These are phyloP conservation scores for Tilletia walkeri DNA, from an alignment of 1,284 basidiomycete genomes.

Conservation along the genomic window DNA sequence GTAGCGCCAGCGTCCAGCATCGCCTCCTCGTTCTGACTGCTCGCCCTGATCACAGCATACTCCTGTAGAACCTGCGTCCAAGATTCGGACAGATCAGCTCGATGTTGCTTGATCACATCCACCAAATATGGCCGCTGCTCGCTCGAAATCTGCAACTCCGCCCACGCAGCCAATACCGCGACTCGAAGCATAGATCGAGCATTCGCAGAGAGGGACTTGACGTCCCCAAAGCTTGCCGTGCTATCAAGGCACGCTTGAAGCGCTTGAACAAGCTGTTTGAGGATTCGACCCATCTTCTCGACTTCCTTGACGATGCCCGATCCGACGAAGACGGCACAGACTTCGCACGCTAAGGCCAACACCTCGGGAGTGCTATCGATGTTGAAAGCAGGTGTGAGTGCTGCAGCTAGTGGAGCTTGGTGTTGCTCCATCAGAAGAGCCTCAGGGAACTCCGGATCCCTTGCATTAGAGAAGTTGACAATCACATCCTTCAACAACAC, in stretches of 20 bases:
- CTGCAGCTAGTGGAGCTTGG: constrained; percentile 96
- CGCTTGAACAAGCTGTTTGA: constrained; percentile 75
- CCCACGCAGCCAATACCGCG: constrained; percentile 92
- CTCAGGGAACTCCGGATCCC: constrained; percentile 89
- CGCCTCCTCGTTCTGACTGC: constrained; percentile 21
- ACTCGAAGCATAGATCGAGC: constrained; percentile 93
- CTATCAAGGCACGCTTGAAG: constrained; percentile 84
- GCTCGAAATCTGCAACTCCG: constrained; percentile 81
- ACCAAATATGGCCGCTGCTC: constrained; percentile 72
- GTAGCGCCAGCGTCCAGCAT: constrained; percentile 8
- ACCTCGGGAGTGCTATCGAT: constrained; percentile 94
- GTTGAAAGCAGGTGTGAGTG: constrained; percentile 94
- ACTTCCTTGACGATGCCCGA: constrained; percentile 93
- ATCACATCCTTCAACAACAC: constrained; percentile 88
- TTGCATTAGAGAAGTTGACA: constrained; percentile 79
- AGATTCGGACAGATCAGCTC: constrained; percentile 70
- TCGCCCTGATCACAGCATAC: constrained; percentile 75
- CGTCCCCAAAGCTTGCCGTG: constrained; percentile 71
- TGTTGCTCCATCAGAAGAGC: constrained; percentile 92
- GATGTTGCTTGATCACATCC: constrained; percentile 79
- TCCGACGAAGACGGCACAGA: constrained; percentile 92
- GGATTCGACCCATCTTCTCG: constrained; percentile 84
- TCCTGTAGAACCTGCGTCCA: constrained; percentile 89
- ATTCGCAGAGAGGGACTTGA: constrained; percentile 82
- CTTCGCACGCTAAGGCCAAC: constrained; percentile 82